Evolutionary conservation across 2,329 filamentous ascomycete species (phyloP).

Genomic region (Aspergillus vadensis): DNA sequence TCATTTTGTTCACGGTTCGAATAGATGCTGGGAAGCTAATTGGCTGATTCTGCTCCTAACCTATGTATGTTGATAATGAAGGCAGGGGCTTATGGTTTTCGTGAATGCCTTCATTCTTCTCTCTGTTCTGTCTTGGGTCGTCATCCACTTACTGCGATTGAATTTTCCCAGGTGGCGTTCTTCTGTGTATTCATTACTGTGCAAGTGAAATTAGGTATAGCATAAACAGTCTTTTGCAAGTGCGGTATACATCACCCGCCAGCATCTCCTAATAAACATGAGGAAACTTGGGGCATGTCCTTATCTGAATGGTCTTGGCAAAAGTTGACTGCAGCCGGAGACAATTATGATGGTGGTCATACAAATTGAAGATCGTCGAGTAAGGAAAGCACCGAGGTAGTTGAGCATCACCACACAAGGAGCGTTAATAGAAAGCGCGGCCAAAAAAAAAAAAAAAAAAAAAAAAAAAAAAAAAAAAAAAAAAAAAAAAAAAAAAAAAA

Average conservation of each 20-base stretch:
- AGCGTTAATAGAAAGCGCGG: too few relatives aligned
- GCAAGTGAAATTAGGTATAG: background rate
- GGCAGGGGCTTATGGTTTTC: background rate
- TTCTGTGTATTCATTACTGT: constrained; percentile 4
- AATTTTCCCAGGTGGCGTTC: background rate
- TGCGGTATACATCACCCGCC: background rate
- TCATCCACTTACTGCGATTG: background rate
- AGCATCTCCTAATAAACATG: background rate
- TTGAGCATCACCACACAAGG: too few relatives aligned
- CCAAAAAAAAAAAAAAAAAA: too few relatives aligned
- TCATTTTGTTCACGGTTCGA: background rate
- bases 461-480: too few relatives aligned
- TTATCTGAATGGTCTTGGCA: background rate
- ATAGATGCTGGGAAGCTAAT: constrained; percentile 1
- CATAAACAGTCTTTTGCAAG: background rate
- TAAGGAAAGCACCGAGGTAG: too few relatives aligned
- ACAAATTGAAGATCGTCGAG: too few relatives aligned
- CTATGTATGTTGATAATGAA: constrained; percentile 15
- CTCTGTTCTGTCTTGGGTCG: background rate
- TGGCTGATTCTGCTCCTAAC: constrained; percentile 5
- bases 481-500: too few relatives aligned
- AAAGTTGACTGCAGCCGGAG: background rate
- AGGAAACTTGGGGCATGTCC: background rate
- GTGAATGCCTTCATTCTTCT: constrained; percentile 3
- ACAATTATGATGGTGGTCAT: too few relatives aligned